These are phyloP conservation scores for Aspergillus bertholletiae DNA, from an alignment of 495 filamentous ascomycete species.

Conservation along the genomic window DNA sequence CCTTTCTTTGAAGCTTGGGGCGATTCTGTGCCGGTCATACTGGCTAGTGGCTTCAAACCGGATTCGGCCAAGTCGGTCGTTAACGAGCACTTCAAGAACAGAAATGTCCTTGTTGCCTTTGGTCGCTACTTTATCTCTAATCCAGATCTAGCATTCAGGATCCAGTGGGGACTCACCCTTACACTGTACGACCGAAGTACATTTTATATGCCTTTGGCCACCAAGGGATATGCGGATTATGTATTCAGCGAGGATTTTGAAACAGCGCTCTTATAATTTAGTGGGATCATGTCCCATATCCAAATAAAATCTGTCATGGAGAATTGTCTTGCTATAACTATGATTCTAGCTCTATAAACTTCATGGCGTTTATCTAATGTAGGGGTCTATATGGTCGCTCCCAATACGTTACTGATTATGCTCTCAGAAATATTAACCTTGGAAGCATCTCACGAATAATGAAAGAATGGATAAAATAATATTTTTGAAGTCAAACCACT, in stretches of 20 bases:
- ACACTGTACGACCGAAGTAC: conserved; percentile 51
- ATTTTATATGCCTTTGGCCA: conserved; percentile 50
- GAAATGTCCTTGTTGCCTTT: conserved; percentile 43
- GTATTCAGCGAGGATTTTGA: conserved; percentile 46
- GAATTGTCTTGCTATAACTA: no score
- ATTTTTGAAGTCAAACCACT: no score
- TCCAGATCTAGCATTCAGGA: conserved; percentile 60
- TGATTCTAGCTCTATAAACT: no score
- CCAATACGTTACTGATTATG: no score
- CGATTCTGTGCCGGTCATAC: neutral
- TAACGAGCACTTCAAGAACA: neutral
- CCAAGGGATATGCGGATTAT: conserved; percentile 64
- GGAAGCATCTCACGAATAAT: no score
- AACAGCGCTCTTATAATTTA: no score
- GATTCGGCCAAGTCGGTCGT: neutral
- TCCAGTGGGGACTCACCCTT: conserved; percentile 54
- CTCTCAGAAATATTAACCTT: no score
- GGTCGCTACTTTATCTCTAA: conserved; percentile 64
- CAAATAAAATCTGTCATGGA: no score
- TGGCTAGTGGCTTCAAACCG: neutral
- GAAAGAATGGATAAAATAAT: no score
- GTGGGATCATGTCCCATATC: no score
- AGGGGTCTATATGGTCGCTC: no score
- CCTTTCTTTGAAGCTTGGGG: neutral
- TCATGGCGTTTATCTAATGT: no score